Percentiles rank a stretch among this genome's conserved stretches.
phyloP scores from a whole-genome alignment of 2,329 filamentous ascomycete genomes.

The Ophiostoma ulmi region DNA sequence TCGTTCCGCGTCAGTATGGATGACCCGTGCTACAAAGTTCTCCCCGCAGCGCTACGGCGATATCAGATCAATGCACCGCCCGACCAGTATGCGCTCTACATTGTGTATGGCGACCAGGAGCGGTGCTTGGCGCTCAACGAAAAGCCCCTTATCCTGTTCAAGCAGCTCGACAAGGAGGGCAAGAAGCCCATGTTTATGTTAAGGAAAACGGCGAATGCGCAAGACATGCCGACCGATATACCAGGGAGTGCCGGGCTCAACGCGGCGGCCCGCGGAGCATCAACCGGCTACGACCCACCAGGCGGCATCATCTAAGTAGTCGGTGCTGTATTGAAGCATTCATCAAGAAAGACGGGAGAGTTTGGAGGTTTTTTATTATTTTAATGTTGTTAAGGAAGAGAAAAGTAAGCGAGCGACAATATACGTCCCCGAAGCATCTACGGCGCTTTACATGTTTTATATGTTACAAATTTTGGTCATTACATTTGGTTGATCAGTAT shows the following conservation, averaged over 20 bases:
- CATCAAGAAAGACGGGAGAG: too few relatives aligned
- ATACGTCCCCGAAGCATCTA: not conserved
- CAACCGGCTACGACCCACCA: constrained; percentile 51
- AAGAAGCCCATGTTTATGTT: constrained; percentile 99
- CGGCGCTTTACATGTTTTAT: not conserved
- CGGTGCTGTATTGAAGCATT: not conserved
- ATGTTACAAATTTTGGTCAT: not conserved
- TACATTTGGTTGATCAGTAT: not conserved
- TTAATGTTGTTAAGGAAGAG: not conserved
- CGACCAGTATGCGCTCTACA: constrained; percentile 96
- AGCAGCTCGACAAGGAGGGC: constrained; percentile 93
- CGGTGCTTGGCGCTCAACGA: constrained; percentile 87
- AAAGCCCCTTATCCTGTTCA: constrained; percentile 91
- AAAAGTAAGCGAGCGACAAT: constrained; percentile 1
- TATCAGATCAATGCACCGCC: constrained; percentile 98
- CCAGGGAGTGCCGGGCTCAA: constrained; percentile 52
- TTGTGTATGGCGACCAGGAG: constrained; percentile 98
- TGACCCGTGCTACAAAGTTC: constrained; percentile 93
- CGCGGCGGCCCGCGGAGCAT: constrained; percentile 41
- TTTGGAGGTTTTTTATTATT: not conserved
- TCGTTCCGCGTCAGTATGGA: constrained; percentile 97
- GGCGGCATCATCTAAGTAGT: constrained; percentile 51
- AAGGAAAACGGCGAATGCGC: constrained; percentile 57
- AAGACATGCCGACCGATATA: constrained; percentile 42
- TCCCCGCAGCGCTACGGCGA: constrained; percentile 91